Base-by-base conservation (phyloP, 306 rosid species). In the Prunus padus region DNA sequence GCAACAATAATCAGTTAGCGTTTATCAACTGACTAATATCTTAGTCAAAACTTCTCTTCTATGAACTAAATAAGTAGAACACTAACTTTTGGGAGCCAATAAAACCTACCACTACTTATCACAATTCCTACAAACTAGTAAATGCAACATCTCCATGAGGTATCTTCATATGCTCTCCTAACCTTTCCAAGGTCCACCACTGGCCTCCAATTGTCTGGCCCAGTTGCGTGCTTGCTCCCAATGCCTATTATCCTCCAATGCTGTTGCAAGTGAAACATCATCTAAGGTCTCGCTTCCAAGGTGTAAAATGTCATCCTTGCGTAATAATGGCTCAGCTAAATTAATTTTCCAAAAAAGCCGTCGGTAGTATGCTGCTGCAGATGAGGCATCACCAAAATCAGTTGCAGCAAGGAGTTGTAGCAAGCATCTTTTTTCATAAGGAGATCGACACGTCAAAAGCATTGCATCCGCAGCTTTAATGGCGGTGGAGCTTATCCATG, bases 181-280 rank as follows among this genome's bases (percentile, higher is more conserved):
- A 22, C 28, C 20, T 10, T 13, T 92, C 91, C 88, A 85, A 67
- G 85, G 81, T 76, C 92, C 93, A 54, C 93, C 95, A 81, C 87
- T 85, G 88, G 93, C 91, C 80, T 92, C 97, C 88, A 94, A 81
- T 79, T 92, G 98, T 82, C 84, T 92, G 84, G 98, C 97, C 98
- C 98, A 94, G 86, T 85, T 90, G 80, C 98, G 92, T 74, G 98
- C 98, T 77, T 90, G 95, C 66, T 94, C 97, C 98, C 98, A 94
- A 65, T 83, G 96, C 81, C 98, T 86, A 84, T 89, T 94, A 70
- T 89, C 84, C 83, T 88, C 93, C 59, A 92, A 81, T 42, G 94
- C 93, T 69, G 83, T 72, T 78, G 91, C 79, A 81, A 94, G 98
- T 80, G 98, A 89, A 76, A 82, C 93, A 85, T 94, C 97, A 73